Percentiles rank a stretch among this genome's conserved stretches.
Evolutionary conservation across 257 asterid species (phyloP).

Genomic region (Solanum appendiculatum): DNA sequence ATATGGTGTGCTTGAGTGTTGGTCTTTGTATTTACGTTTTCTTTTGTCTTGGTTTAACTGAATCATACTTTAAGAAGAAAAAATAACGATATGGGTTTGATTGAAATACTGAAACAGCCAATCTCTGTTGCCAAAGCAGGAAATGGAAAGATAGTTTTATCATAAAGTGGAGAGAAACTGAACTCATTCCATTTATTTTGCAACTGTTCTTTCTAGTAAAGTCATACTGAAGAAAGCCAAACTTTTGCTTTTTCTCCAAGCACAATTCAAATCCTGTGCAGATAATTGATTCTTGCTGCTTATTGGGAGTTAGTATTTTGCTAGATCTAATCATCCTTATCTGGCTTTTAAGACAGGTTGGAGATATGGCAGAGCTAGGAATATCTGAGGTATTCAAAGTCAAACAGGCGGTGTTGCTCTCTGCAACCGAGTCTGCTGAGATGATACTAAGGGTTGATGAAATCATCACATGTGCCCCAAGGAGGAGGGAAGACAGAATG

Average conservation of each 20-base stretch:
- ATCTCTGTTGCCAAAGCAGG: not conserved
- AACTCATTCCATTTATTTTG: not conserved
- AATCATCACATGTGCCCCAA: slow-evolving; percentile 78
- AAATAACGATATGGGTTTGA: not conserved
- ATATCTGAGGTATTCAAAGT: slow-evolving; percentile 86
- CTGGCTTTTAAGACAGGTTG: slow-evolving; percentile 42
- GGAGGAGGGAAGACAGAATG: slow-evolving; percentile 79
- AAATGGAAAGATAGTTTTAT: not conserved
- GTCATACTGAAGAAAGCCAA: not conserved
- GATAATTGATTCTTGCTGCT: not conserved
- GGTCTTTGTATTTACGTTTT: not conserved
- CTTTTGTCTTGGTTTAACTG: not conserved
- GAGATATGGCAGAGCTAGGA: slow-evolving; percentile 69
- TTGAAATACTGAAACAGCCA: not conserved
- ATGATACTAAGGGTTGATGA: slow-evolving; percentile 83
- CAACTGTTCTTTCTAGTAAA: not conserved
- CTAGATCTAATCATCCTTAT: not conserved
- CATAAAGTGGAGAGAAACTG: not conserved
- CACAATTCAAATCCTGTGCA: not conserved
- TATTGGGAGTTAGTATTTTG: not conserved
- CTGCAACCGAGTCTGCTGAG: slow-evolving; percentile 94
- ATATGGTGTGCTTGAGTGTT: not conserved
- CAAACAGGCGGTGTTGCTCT: slow-evolving; percentile 71
- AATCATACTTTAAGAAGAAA: not conserved
- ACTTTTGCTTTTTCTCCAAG: not conserved